Base-by-base conservation (phyloP, 2,329 filamentous ascomycete genomes). In the Salinomyces thailandicus region DNA sequence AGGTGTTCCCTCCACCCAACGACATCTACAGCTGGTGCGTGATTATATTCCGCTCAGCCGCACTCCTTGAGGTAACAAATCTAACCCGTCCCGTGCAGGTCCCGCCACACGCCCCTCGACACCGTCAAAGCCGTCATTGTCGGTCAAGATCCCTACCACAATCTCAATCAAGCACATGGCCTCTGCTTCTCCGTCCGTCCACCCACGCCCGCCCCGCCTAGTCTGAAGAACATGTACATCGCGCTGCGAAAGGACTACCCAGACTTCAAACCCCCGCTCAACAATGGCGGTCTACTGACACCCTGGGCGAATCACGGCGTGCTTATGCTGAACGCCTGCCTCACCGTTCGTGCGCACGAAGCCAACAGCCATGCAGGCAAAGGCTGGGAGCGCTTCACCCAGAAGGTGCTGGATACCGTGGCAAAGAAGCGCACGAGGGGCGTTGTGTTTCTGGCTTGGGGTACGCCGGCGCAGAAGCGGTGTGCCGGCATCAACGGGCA, bases 91-190 rank as follows among this genome's bases (percentile, higher is more conserved):
- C n/a, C 20, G 7, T 7, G n/a, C 41, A 95, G 89, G 89, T 95
- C 89, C 42, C 82, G 86, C 17, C 82, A 93, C 60, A 95, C 89
- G 1, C 87, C 91, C 5, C 79, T 98, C 50, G 68, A 80, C 64
- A 80, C 72, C 11, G 87, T 96, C 59, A 94, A 93, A 61, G 82
- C 83, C 39, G 87, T 98, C 42, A 86, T 98, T 54, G 63, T 96
- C 37, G 91, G 91, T 47, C 91, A 98, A 66, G 91, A 98, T 59
- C 91, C 91, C 2, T 98, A 98, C 62, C 91, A 98, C 67, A 93
- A 93, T 59, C 61, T 77, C 59, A 93, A 93, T 61, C 91, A 98
- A 69, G 91, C 91, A 34, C 91, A 96, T 61, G 91, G 91, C 29
- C 78, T 98, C 41, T 89, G 84, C 58, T 98, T 98, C 71, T 94